Conservation (phyloP, 2,329 filamentous ascomycete genomes). For the Talaromyces rugulosus region DNA sequence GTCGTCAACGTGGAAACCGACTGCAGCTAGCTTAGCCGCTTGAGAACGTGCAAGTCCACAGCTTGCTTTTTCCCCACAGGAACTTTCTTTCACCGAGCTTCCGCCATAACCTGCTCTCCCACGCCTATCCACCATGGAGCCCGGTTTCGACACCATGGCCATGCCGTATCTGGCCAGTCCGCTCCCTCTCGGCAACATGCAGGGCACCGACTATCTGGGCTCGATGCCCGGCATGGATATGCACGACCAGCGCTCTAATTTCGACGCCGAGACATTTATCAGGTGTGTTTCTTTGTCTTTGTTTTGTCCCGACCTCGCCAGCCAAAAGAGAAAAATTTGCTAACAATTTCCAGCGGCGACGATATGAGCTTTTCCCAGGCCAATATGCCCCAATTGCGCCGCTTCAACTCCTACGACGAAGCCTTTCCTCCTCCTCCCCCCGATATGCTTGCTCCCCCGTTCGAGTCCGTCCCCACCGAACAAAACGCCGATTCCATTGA, state of each 20-base stretch:
- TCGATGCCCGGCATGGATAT: slow-evolving; percentile 51
- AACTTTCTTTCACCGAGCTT: not conserved
- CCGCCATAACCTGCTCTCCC: slow-evolving; percentile 5
- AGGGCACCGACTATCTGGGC: slow-evolving; percentile 44
- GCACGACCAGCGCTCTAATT: slow-evolving; percentile 56
- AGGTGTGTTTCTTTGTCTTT: slow-evolving; percentile 44
- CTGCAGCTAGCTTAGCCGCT: too few species aligned
- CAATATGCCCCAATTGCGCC: slow-evolving; percentile 42
- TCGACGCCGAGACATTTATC: slow-evolving; percentile 57
- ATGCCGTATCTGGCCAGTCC: slow-evolving; percentile 61
- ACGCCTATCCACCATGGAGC: slow-evolving; percentile 40
- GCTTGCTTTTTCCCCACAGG: not conserved
- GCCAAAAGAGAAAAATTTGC: not conserved
- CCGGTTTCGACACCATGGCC: slow-evolving; percentile 56
- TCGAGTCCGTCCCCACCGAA: slow-evolving; percentile 41
- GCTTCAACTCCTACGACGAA: slow-evolving; percentile 48
- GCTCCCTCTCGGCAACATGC: slow-evolving; percentile 52
- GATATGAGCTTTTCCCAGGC: slow-evolving; percentile 47
- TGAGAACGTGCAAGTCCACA: not conserved
- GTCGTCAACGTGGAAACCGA: not conserved
- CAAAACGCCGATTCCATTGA: slow-evolving; percentile 52
- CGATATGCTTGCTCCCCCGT: slow-evolving; percentile 42
- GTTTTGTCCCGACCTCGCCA: not conserved
- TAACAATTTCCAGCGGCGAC: slow-evolving; percentile 41
- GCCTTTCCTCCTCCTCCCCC: slow-evolving; percentile 39